A percentile compares a stretch with the other conserved stretches of the same genome.
Evolutionary conservation across 2,329 filamentous ascomycete genomes (phyloP).

Genomic region (Aspergillus candidus): DNA sequence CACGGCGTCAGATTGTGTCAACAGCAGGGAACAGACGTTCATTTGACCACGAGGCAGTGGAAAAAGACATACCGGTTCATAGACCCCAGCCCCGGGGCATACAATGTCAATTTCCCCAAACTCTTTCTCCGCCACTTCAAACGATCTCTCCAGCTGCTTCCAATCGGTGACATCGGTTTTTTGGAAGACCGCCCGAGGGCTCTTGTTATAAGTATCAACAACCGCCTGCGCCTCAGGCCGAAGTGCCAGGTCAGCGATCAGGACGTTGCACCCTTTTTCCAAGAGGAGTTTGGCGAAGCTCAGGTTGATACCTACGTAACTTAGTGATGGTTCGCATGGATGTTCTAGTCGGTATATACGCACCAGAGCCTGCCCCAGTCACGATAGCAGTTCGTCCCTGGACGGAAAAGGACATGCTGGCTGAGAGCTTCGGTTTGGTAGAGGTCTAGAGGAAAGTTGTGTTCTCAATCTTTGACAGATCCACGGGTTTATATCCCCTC

Average conservation of each 20-base stretch:
- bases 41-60: neutral
- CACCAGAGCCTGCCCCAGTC: slow-evolving; percentile 51
- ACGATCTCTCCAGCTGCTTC: slow-evolving; percentile 45
- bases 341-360: slow-evolving; percentile 7
- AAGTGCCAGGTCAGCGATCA: slow-evolving; percentile 41
- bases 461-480: too few species aligned
- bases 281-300: slow-evolving; percentile 40
- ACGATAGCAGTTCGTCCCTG: slow-evolving; percentile 47
- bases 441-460: neutral
- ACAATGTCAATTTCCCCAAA: slow-evolving; percentile 46
- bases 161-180: slow-evolving; percentile 47
- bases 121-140: slow-evolving; percentile 42
- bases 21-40: too few species aligned
- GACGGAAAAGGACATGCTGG: slow-evolving; percentile 35
- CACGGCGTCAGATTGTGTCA: too few species aligned
- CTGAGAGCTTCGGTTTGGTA: neutral
- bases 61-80: slow-evolving; percentile 33
- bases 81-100: slow-evolving; percentile 43
- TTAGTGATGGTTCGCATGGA: slow-evolving; percentile 3
- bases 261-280: slow-evolving; percentile 42
- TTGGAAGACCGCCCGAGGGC: slow-evolving; percentile 38
- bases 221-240: slow-evolving; percentile 41
- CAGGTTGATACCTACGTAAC: slow-evolving; percentile 39
- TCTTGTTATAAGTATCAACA: slow-evolving; percentile 32
- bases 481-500: too few species aligned